Percentiles rank a stretch among this genome's conserved stretches.
Evolutionary conservation across 805 yeast species (phyloP).

Genomic region (Saturnispora saitoi): DNA sequence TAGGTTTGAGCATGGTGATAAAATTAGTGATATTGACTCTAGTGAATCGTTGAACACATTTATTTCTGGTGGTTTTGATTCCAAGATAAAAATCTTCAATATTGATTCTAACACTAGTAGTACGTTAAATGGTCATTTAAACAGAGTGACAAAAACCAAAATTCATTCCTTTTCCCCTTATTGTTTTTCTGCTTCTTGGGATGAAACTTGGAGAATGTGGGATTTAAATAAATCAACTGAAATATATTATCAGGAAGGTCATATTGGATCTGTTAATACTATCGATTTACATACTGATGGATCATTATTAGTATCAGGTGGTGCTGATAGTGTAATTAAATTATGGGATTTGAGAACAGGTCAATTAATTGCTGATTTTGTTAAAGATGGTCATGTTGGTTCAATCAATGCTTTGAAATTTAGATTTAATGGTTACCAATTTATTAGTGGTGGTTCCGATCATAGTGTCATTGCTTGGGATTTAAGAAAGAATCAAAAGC

Average conservation of each 20-base stretch:
- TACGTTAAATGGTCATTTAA: constrained; percentile 35
- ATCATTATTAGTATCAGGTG: constrained; percentile 64
- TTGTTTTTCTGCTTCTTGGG: constrained; percentile 68
- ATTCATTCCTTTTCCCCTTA: constrained; percentile 57
- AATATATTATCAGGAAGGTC: constrained; percentile 76
- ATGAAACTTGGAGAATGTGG: constrained; percentile 86
- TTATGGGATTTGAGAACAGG: constrained; percentile 89
- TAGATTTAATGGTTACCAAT: constrained; percentile 64
- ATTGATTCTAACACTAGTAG: background rate
- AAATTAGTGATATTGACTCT: constrained; percentile 69
- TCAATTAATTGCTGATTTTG: constrained; percentile 44
- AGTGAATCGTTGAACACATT: constrained; percentile 12
- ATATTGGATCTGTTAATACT: constrained; percentile 59
- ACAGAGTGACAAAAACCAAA: constrained; percentile 50
- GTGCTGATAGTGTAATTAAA: constrained; percentile 62
- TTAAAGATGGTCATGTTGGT: constrained; percentile 50
- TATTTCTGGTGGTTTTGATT: constrained; percentile 42
- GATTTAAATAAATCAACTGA: constrained; percentile 46
- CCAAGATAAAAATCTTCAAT: constrained; percentile 23
- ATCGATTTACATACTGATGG: constrained; percentile 71
- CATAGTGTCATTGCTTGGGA: constrained; percentile 82
- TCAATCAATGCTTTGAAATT: constrained; percentile 68
- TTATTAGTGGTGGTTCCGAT: constrained; percentile 83
- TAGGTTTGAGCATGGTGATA: constrained; percentile 41
- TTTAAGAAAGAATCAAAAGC: constrained; percentile 38